Conservation (phyloP, 345 rosid genomes). For the Orychophragmus violaceus region DNA sequence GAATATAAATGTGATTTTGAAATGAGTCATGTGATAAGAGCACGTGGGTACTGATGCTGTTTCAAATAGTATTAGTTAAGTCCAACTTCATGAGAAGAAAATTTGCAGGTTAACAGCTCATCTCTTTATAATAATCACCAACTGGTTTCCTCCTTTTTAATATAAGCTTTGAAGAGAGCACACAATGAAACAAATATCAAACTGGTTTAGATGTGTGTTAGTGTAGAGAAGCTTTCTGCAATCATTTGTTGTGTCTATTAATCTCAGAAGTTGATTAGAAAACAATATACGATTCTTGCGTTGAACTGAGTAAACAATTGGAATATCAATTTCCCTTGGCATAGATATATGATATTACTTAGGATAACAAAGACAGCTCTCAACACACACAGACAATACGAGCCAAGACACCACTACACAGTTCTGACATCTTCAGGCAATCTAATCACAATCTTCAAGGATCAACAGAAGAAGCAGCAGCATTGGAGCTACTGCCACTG, state of each 20-base stretch:
- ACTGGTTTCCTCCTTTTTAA: neutral
- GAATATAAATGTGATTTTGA: neutral
- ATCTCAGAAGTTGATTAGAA: neutral
- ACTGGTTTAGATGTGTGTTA: neutral
- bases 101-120: conserved; percentile 25
- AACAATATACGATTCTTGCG: neutral
- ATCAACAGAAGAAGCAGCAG: conserved; percentile 46
- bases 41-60: conserved; percentile 30
- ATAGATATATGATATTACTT: conserved; percentile 6
- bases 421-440: conserved; percentile 23
- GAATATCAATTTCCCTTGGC: neutral
- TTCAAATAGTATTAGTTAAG: neutral
- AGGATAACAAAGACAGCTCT: conserved; percentile 11
- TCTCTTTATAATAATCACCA: neutral
- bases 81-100: conserved; percentile 22
- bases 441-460: conserved; percentile 32
- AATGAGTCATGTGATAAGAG: conserved; percentile 22
- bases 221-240: neutral
- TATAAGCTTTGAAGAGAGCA: neutral
- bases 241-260: neutral
- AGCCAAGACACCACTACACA: conserved; percentile 21
- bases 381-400: conserved; percentile 13
- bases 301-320: neutral
- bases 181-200: neutral
- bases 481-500: conserved; percentile 32